phyloP scores from a whole-genome alignment of 2,329 filamentous ascomycete genomes.

The Colletotrichum sp. region DNA sequence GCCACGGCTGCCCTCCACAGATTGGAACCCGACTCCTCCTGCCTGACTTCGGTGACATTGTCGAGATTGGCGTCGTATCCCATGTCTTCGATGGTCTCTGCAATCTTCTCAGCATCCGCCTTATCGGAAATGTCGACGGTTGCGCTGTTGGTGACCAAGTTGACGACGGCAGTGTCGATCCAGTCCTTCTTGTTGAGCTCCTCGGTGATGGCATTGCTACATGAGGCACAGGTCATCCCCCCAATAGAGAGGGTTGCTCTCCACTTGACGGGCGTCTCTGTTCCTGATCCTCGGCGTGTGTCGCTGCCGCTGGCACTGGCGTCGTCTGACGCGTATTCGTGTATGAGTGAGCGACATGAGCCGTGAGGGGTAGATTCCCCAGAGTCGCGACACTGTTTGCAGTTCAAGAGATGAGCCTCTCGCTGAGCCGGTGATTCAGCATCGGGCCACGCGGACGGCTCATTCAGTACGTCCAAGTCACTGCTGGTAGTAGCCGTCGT shows the following conservation, averaged over 20 bases:
- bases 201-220: constrained; percentile 66
- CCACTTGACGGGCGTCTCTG: constrained; percentile 36
- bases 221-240: constrained; percentile 78
- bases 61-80: constrained; percentile 71
- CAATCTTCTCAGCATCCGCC: constrained; percentile 35
- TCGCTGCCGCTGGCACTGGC: neutral
- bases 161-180: constrained; percentile 64
- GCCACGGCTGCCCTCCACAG: constrained; percentile 61
- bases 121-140: constrained; percentile 57
- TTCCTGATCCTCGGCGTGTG: neutral
- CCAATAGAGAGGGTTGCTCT: constrained; percentile 63
- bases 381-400: constrained; percentile 42
- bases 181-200: constrained; percentile 63
- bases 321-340: neutral
- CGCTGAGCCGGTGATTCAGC: constrained; percentile 15
- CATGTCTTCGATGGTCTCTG: constrained; percentile 61
- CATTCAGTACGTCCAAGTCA: constrained; percentile 25
- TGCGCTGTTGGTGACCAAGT: constrained; percentile 71
- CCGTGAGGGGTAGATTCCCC: constrained; percentile 8
- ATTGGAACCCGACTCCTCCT: constrained; percentile 48
- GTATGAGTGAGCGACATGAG: neutral
- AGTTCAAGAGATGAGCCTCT: constrained; percentile 46
- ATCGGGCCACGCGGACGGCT: constrained; percentile 3
- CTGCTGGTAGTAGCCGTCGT: constrained; percentile 36
- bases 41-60: constrained; percentile 47